Percentiles rank a stretch among this genome's conserved stretches.
Conservation (phyloP, 176 grass and related monocot species). For the Elaeis guineensis region DNA sequence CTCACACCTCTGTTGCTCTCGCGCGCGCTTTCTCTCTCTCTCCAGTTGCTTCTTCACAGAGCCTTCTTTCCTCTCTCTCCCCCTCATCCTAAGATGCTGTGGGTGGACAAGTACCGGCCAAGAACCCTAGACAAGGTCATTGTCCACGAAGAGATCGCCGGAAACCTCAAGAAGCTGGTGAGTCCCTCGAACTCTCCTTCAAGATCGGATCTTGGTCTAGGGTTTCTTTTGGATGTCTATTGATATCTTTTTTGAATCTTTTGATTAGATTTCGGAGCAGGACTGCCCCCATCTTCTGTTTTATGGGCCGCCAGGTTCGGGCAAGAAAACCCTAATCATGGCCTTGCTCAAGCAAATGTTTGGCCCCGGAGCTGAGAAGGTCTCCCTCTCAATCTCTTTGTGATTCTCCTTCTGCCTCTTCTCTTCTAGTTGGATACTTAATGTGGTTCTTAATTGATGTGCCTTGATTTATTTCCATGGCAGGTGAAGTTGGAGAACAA, state of each 20-base stretch:
- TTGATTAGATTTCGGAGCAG: slow-evolving; percentile 71
- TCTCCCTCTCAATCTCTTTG: background rate
- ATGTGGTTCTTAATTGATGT: no score
- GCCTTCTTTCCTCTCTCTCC: background rate
- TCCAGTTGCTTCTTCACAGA: no score
- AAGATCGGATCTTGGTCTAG: slow-evolving; percentile 1
- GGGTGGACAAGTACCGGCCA: slow-evolving; percentile 98
- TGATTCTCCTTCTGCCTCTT: background rate
- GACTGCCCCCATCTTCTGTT: slow-evolving; percentile 96
- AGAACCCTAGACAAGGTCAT: slow-evolving; percentile 82
- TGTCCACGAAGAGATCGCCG: slow-evolving; percentile 75
- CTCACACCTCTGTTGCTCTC: no score
- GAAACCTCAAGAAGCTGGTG: slow-evolving; percentile 80
- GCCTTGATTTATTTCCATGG: background rate
- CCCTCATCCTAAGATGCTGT: slow-evolving; percentile 55
- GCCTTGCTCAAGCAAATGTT: slow-evolving; percentile 93
- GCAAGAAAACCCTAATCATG: slow-evolving; percentile 99
- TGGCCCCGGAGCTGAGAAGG: slow-evolving; percentile 70
- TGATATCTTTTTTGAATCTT: background rate
- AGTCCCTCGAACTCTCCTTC: slow-evolving; percentile 6
- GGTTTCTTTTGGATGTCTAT: slow-evolving; percentile 16
- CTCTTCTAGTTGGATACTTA: no score
- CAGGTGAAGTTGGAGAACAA: slow-evolving; percentile 99
- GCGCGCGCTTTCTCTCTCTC: no score
- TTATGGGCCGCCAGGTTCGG: slow-evolving; percentile 82